Conservation (phyloP, 139 green algal species). For the Penium margaritaceum region DNA sequence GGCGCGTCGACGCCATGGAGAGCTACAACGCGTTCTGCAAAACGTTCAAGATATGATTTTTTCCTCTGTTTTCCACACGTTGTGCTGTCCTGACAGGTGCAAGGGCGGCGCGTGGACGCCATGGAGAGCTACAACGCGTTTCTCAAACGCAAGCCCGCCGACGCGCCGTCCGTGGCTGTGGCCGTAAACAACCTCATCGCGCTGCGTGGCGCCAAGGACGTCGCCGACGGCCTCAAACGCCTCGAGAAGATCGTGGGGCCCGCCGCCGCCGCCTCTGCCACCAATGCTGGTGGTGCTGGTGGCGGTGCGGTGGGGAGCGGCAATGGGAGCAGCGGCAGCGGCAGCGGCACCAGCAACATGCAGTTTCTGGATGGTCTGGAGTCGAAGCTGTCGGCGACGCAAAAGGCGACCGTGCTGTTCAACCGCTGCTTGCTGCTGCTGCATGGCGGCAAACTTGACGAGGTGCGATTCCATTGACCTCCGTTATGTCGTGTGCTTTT, state of each 20-base stretch:
- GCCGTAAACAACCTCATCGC: slow-evolving; percentile 65
- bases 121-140: slow-evolving; percentile 33
- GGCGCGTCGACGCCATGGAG: slow-evolving; percentile 26
- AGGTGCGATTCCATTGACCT: slow-evolving; percentile 34
- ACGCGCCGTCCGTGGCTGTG: slow-evolving; percentile 55
- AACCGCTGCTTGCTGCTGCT: slow-evolving; percentile 66
- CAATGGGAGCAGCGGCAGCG: background rate
- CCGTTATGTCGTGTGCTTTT: too few relatives aligned
- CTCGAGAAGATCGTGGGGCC: slow-evolving; percentile 58
- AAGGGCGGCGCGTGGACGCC: slow-evolving; percentile 24
- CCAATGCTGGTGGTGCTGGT: background rate
- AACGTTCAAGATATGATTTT: too few relatives aligned
- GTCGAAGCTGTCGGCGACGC: slow-evolving; percentile 55
- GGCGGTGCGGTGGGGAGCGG: background rate
- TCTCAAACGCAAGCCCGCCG: slow-evolving; percentile 43
- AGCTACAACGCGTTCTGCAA: slow-evolving; percentile 38
- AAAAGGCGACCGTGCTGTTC: slow-evolving; percentile 63
- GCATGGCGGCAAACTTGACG: slow-evolving; percentile 53
- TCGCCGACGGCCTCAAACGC: slow-evolving; percentile 56
- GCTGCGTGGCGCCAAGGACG: slow-evolving; percentile 30
- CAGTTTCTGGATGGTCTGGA: slow-evolving; percentile 51
- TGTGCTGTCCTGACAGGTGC: slow-evolving; percentile 8
- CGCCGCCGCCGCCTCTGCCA: too few relatives aligned
- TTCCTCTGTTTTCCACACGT: too few relatives aligned
- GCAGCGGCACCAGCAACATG: background rate